Conservation (phyloP, 768 basidiomycete genomes). For the Filobasidium floriforme region DNA sequence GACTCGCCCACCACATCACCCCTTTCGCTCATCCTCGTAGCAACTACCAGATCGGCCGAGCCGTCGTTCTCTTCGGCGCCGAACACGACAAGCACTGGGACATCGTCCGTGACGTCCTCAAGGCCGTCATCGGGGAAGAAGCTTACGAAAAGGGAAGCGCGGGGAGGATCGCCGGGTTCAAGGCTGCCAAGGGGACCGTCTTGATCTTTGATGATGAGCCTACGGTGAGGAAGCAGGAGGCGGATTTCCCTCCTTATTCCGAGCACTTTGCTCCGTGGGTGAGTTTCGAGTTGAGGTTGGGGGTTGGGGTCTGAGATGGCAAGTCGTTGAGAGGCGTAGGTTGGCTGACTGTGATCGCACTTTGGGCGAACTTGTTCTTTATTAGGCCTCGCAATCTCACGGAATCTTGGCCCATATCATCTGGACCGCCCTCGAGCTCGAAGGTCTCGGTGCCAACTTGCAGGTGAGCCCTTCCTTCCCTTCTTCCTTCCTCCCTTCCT, state of each 20-base stretch:
- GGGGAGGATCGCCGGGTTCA: conserved; percentile 33
- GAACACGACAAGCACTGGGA: conserved; percentile 42
- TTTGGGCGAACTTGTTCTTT: conserved; percentile 41
- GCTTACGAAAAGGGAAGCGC: conserved; percentile 19
- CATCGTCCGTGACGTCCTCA: conserved; percentile 24
- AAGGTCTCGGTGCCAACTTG: conserved; percentile 44
- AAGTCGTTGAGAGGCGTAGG: background rate
- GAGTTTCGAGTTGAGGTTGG: too few relatives aligned
- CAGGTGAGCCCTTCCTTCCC: conserved; percentile 13
- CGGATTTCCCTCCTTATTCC: conserved; percentile 33
- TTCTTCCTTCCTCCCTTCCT: background rate
- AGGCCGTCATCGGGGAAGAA: conserved; percentile 22
- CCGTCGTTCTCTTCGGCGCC: conserved; percentile 40
- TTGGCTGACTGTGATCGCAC: conserved; percentile 29
- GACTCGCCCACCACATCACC: background rate
- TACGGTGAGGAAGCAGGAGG: conserved; percentile 27
- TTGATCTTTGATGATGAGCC: conserved; percentile 44
- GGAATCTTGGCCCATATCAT: conserved; percentile 39
- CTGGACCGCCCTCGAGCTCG: conserved; percentile 44
- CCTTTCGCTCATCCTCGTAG: background rate
- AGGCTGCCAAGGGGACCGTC: conserved; percentile 44
- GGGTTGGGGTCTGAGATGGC: too few relatives aligned
- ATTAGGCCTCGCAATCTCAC: conserved; percentile 3
- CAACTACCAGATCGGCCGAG: conserved; percentile 45
- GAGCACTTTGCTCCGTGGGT: conserved; percentile 32